Evolutionary conservation across 2,329 filamentous ascomycete species (phyloP).

Genomic region (Aaosphaeria arxii): DNA sequence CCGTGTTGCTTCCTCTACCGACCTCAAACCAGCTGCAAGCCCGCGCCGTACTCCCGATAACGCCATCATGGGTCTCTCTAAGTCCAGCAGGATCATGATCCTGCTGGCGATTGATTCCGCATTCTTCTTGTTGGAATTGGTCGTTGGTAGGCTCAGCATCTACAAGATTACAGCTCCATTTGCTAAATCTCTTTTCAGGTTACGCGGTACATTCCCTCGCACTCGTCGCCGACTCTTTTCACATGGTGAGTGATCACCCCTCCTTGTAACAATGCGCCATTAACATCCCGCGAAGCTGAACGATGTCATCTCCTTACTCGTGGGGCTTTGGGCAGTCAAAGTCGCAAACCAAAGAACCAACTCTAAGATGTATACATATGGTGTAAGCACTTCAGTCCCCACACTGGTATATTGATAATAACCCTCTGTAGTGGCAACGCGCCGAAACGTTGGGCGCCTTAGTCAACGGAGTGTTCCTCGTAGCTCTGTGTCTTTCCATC

Average conservation of each 20-base stretch:
- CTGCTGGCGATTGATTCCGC: constrained; percentile 85
- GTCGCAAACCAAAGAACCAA: constrained; percentile 75
- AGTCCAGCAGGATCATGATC: constrained; percentile 86
- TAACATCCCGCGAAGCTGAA: constrained; percentile 63
- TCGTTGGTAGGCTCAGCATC: constrained; percentile 54
- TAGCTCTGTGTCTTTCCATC: constrained; percentile 93
- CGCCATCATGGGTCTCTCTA: constrained; percentile 75
- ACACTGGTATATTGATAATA: constrained; percentile 7
- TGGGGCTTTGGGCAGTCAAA: constrained; percentile 93
- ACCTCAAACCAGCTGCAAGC: too few species aligned
- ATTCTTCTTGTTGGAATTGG: constrained; percentile 89
- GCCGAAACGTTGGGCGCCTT: constrained; percentile 95
- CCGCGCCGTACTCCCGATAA: constrained; percentile 3
- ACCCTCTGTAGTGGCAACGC: constrained; percentile 73
- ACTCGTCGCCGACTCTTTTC: constrained; percentile 93
- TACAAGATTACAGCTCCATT: not conserved
- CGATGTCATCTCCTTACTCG: constrained; percentile 90
- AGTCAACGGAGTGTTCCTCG: constrained; percentile 96
- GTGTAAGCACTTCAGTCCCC: constrained; percentile 55
- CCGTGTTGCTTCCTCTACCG: too few species aligned
- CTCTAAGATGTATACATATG: constrained; percentile 93
- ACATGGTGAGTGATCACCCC: constrained; percentile 68
- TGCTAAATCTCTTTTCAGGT: constrained; percentile 42
- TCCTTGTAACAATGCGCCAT: not conserved
- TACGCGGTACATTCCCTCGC: constrained; percentile 88